Percentiles rank a stretch among this genome's conserved stretches.
Evolutionary conservation across 345 rosid species (phyloP).

Genomic region (Dipteronia sinensis): DNA sequence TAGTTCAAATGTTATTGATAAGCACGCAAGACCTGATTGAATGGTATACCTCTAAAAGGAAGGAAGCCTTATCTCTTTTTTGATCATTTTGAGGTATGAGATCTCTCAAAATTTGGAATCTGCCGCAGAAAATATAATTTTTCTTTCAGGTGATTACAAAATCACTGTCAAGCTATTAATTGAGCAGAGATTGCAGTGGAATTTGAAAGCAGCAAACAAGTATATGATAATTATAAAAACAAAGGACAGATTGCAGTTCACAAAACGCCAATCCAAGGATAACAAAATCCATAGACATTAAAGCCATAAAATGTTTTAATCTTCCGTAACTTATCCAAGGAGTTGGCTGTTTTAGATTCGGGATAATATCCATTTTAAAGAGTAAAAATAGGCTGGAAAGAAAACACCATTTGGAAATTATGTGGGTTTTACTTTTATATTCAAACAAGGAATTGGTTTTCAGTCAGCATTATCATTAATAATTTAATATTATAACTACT

Average conservation of each 20-base stretch:
- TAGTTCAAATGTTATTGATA: not conserved
- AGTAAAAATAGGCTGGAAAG: not conserved
- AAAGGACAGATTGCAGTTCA: not conserved
- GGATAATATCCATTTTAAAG: not conserved
- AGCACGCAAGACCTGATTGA: not conserved
- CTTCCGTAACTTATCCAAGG: not conserved
- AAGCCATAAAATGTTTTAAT: not conserved
- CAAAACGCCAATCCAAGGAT: not conserved
- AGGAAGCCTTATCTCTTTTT: constrained; percentile 85
- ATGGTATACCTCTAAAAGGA: constrained; percentile 66
- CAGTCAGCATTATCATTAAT: no score
- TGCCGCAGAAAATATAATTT: constrained; percentile 35
- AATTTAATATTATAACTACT: not conserved
- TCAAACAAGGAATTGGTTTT: not conserved
- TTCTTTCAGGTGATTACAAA: constrained; percentile 2
- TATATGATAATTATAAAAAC: not conserved
- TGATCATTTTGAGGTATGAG: constrained; percentile 83
- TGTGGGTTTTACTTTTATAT: not conserved
- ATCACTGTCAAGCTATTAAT: constrained; percentile 1
- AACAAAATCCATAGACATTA: not conserved
- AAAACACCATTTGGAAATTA: not conserved
- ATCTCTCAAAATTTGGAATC: constrained; percentile 81
- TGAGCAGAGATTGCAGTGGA: not conserved
- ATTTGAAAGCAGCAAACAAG: not conserved
- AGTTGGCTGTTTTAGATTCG: not conserved